Evolutionary conservation across 345 rosid species (phyloP), one percentile per base, ranked within the genome.

Genomic region (Sonneratia alba): DNA sequence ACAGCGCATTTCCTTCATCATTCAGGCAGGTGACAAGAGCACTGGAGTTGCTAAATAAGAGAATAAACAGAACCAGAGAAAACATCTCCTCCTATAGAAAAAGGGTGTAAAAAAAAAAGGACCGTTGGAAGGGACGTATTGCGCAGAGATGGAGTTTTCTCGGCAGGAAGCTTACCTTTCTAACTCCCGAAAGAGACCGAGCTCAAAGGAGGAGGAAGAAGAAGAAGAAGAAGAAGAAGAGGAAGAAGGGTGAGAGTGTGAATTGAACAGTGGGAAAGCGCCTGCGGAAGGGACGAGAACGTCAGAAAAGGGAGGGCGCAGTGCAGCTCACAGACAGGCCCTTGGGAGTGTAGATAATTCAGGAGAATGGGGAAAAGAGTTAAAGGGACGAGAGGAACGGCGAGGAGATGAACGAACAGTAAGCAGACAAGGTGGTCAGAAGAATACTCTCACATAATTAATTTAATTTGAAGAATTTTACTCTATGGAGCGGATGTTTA

Each of bases 1-100:
- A 76, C 78, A 95, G 89, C 12, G 96, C 97, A 71, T 70, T 79
- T 13, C 97, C 97, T 73, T 95, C 98, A 43, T 71, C 78, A 70
- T 87, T 87, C 83, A 89, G 45, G 74, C 73, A 76, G 69, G 6
- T 74, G 77, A 78, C 82, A 7, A 24, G 42, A n/a, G 57, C 77
- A 71, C 61, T 27, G 69, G 40, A 65, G 82, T 71, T 77, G 81
- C 76, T 79, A 48, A 59, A 21, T 36, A 68, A 34, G 73, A 89
- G 70, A 75, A 84, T 69, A 61, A 79, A 62, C 71, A 75, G 55
- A 66, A 83, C 43, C n/a, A 85, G 51, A 24, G 81, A 65, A 70
- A 76, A 34, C 91, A 87, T 83, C 67, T 72, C 64, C 67, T 1
- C 37, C 61, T 12, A 12, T 13, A 75, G 27, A 70, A 64, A 27